phyloP scores from a whole-genome alignment of 2,329 filamentous ascomycete genomes.

The Clarireedia monteithiana region DNA sequence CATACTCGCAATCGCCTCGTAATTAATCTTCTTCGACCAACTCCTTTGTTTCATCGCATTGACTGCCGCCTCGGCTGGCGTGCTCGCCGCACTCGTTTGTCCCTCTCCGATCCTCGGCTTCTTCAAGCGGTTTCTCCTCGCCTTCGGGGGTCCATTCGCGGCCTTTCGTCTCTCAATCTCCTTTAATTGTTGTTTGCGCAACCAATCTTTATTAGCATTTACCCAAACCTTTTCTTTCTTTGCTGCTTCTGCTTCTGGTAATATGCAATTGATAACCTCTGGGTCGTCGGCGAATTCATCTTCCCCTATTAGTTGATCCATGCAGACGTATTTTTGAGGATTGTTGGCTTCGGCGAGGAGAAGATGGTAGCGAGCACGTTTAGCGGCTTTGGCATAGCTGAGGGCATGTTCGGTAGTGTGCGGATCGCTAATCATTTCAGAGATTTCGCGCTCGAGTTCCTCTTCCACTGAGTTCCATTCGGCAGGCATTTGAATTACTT shows the following conservation, averaged over 20 bases:
- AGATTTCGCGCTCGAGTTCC: constrained; percentile 62
- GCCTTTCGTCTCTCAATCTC: constrained; percentile 64
- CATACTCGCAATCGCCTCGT: constrained; percentile 46
- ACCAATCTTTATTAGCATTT: constrained; percentile 88
- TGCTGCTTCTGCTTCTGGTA: constrained; percentile 64
- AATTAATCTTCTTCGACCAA: constrained; percentile 71
- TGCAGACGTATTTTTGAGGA: constrained; percentile 42
- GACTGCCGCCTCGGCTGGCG: constrained; percentile 61
- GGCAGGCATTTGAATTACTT: constrained; percentile 34
- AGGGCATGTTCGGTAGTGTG: constrained; percentile 48
- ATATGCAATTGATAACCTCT: constrained; percentile 73
- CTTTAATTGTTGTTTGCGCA: constrained; percentile 80
- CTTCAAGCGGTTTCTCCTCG: constrained; percentile 46
- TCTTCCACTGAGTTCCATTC: constrained; percentile 56
- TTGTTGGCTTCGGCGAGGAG: constrained; percentile 43
- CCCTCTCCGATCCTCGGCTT: constrained; percentile 55
- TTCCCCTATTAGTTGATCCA: constrained; percentile 61
- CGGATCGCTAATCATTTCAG: constrained; percentile 58
- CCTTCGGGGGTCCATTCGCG: constrained; percentile 45
- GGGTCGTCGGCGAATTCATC: constrained; percentile 85
- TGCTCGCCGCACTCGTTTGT: constrained; percentile 56
- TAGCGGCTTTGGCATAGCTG: constrained; percentile 49
- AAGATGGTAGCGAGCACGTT: constrained; percentile 46
- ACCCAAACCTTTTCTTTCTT: constrained; percentile 93
- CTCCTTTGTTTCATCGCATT: constrained; percentile 59